Evolutionary conservation across 345 rosid genomes (phyloP).

Genomic region (Lumnitzera racemosa): DNA sequence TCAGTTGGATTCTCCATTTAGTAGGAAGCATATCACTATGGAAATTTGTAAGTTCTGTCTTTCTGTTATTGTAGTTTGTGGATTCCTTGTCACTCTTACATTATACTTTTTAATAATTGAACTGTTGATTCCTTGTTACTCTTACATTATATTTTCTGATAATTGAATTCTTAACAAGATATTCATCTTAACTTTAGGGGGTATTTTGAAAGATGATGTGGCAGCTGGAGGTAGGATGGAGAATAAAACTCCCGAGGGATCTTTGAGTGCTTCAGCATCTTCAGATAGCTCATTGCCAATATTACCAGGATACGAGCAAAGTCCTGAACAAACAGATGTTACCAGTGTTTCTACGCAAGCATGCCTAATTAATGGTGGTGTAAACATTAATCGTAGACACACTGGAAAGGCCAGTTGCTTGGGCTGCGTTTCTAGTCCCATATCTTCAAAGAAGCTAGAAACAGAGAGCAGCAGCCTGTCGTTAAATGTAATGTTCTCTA

Average conservation of each 20-base stretch:
- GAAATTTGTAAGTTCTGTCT: no score
- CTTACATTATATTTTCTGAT: no score
- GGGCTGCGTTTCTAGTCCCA: conserved; percentile 22
- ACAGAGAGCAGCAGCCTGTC: conserved; percentile 14
- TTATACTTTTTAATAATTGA: no score
- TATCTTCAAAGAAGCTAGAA: conserved; percentile 17
- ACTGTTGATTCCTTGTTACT: no score
- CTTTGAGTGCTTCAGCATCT: conserved; percentile 6
- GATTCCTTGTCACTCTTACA: no score
- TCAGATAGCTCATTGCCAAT: conserved; percentile 9
- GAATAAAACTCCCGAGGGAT: not conserved
- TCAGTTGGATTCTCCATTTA: no score
- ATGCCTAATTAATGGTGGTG: not conserved
- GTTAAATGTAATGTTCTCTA: conserved; percentile 30
- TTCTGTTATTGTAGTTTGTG: no score
- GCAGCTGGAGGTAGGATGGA: no score
- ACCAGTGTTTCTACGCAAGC: not conserved
- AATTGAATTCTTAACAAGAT: no score
- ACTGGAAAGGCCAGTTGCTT: conserved; percentile 15
- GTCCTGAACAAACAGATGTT: not conserved
- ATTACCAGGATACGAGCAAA: conserved; percentile 5
- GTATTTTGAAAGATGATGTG: conserved; percentile 5
- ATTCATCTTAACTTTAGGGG: not conserved
- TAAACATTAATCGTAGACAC: not conserved
- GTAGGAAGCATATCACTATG: no score